These are phyloP conservation scores for Strobilomyces dryophilus DNA, from an alignment of 768 basidiomycete species.

Conservation along the genomic window DNA sequence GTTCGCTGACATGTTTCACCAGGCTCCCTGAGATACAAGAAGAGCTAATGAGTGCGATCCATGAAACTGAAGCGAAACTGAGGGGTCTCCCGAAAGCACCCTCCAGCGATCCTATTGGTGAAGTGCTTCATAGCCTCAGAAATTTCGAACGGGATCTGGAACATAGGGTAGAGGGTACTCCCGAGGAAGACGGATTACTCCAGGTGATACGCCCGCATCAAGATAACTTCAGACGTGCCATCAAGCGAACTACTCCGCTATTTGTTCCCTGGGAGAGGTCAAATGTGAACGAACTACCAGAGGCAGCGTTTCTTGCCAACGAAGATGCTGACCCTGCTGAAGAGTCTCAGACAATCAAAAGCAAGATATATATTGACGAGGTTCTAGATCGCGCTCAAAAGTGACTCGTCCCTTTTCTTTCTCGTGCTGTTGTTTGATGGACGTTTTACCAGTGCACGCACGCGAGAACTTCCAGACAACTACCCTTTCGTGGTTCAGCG, in stretches of 20 bases:
- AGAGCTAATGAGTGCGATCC: conserved; percentile 48
- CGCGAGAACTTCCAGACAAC: conserved; percentile 65
- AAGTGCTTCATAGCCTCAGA: conserved; percentile 47
- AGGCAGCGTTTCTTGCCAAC: conserved; percentile 31
- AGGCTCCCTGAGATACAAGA: conserved; percentile 63
- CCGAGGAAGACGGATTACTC: no score
- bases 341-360: background rate
- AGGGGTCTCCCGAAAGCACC: conserved; percentile 45
- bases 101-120: conserved; percentile 52
- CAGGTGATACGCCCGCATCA: conserved; percentile 43
- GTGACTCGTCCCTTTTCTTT: conserved; percentile 32
- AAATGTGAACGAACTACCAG: conserved; percentile 1
- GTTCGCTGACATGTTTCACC: background rate
- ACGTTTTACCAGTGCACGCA: conserved; percentile 47
- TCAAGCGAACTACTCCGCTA: conserved; percentile 51
- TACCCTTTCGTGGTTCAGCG: conserved; percentile 62
- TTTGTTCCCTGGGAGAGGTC: conserved; percentile 48
- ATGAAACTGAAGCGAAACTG: conserved; percentile 33
- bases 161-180: no score
- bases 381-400: conserved; percentile 42
- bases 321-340: conserved; percentile 34
- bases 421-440: background rate
- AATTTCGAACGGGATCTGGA: background rate
- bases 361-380: conserved; percentile 47
- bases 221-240: conserved; percentile 41